These are phyloP conservation scores for Ustilago loliicola DNA, from an alignment of 1,284 basidiomycete species.

Conservation along the genomic window DNA sequence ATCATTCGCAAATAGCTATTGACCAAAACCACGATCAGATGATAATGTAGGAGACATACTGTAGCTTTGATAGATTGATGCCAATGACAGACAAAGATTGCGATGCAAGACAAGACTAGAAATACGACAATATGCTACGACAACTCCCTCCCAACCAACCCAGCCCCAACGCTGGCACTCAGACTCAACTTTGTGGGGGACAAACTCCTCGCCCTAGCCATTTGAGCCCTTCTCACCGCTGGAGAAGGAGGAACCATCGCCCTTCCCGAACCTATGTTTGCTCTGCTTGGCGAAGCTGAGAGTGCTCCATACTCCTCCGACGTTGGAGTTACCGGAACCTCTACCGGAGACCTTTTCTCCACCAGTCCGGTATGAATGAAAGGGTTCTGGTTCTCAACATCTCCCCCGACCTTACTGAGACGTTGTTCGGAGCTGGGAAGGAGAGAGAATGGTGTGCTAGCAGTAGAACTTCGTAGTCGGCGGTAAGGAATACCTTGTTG, in stretches of 20 bases:
- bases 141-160: neutral
- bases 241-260: constrained; percentile 43
- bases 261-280: neutral
- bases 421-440: neutral
- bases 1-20: too few species aligned
- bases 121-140: neutral
- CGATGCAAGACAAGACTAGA: neutral
- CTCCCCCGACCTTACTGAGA: neutral
- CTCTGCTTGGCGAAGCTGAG: neutral
- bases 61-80: neutral
- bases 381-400: constrained; percentile 35
- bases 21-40: neutral
- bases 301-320: neutral
- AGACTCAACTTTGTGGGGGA: constrained; percentile 21
- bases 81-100: neutral
- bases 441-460: constrained; percentile 24
- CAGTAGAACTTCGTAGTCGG: constrained; percentile 19
- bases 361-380: constrained; percentile 4
- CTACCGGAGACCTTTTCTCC: neutral
- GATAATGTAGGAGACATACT: neutral
- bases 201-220: constrained; percentile 40
- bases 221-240: constrained; percentile 46
- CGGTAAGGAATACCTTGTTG: constrained; percentile 33
- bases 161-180: neutral
- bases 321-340: neutral